Conservation (phyloP, 805 yeast genomes). For the Vanderwaltozyma yarrowii region DNA sequence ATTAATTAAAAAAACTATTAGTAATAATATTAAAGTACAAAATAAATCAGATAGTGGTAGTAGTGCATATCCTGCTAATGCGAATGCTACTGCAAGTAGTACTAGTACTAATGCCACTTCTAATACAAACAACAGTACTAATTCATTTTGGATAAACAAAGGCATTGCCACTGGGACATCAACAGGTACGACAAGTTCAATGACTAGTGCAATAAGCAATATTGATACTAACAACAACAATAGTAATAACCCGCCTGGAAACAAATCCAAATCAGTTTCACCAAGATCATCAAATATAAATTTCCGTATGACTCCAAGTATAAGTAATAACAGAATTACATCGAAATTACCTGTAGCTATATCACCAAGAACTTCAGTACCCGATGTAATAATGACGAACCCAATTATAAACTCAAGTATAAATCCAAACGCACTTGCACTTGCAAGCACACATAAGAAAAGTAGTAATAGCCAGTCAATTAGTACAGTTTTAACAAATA, state of each 20-base stretch:
- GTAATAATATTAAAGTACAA: neutral
- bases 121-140: neutral
- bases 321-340: neutral
- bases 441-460: too few species aligned
- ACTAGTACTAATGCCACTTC: neutral
- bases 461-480: too few species aligned
- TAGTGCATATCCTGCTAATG: neutral
- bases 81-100: neutral
- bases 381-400: neutral
- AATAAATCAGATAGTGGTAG: neutral
- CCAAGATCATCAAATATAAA: conserved; percentile 2
- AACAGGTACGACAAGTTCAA: too few species aligned
- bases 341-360: neutral
- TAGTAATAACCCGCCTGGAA: neutral
- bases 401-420: too few species aligned
- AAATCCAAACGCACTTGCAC: too few species aligned
- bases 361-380: conserved; percentile 15
- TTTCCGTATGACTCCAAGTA: conserved; percentile 2
- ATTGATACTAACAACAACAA: too few species aligned
- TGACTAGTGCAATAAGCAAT: too few species aligned
- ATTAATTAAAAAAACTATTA: conserved; percentile 8
- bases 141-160: too few species aligned
- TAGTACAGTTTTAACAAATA: too few species aligned
- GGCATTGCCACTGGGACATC: too few species aligned
- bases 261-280: neutral